Evolutionary conservation across 192 early-diverging fungal species (phyloP), one percentile per base, ranked within the genome.

Genomic region (Coemansia sp.): DNA sequence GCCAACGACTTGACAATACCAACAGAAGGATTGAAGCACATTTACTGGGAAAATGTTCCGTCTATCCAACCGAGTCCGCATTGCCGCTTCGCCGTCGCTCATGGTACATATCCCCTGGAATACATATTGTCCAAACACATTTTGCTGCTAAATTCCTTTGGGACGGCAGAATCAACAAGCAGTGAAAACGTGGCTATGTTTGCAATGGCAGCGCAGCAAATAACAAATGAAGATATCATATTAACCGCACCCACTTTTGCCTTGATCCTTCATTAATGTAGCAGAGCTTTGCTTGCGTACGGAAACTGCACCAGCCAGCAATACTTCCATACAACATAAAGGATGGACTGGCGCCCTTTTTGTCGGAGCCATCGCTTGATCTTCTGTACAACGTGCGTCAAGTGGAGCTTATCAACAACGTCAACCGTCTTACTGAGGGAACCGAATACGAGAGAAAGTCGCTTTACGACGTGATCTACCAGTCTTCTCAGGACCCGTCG

Each of bases 361-460:
- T 83, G 64, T 79, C 81, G 12, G 61, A 59, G 40, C 60, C 54
- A 22, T 58, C 81, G 53, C 51, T 83, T 25, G 81, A 83, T 38
- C 77, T 83, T 62, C 57, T 83, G 37, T 73, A 83, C 65, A 79
- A 83, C 50, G 65, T 64, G 70, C 81, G 81, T 25, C 74, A 84
- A 55, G 44, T 59, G 11, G 67, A 79, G 68, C 81, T 83, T 46
- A 57, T 83, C 48, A 70, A 77, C 66, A 83, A 74, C 60, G 64
- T 85, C 41, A 81, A 85, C 50, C 76, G 79, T 5, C 60, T 85
- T 59, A 65, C 75, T 0, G 79, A 63, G 54, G 76, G 73, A 25
- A 72, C 83, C 46, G 77, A 77, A 12, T 67, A 70, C 55, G 83
- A 84, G 57, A 53, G 50, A 20, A 76, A 69, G 61, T 14, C 74